Evolutionary conservation across 768 basidiomycete species (phyloP), one percentile per base, ranked within the genome.

Genomic region (Lyophyllum shimeji): DNA sequence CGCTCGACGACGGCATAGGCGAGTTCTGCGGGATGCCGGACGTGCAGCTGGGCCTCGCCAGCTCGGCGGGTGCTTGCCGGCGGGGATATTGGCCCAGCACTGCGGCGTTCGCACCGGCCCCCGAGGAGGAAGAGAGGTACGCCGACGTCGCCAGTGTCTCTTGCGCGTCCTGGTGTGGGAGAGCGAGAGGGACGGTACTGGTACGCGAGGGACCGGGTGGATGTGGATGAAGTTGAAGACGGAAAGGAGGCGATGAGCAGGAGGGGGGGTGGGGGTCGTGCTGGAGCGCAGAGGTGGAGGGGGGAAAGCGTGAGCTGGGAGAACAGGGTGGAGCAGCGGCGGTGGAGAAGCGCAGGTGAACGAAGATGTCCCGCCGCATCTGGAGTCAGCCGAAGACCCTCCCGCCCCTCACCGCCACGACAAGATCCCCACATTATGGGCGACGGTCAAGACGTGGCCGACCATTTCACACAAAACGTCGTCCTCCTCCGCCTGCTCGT

Each of bases 11-110:
- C 0, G 69, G 66, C 8, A 71, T 69, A 2, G 89, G 90, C 25
- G 87, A 87, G 60, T 98, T 95, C 71, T 74, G 78, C 27, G 71
- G 71, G 58, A 89, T 97, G 86, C 76, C 87, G 55, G 73, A 72
- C 44, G 67, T 74, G 12, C 90, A 87, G 69, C 72, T 74, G 15
- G 70, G 74, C n/a, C n/a, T n/a, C n/a, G n/a, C n/a, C n/a, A n/a
- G 17, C 77, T 75, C 7, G 80, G 82, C 24, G 87, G 86, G 3
- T 79, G 74, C 57, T 67, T 78, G 12, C 75, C 76, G 37, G 72
- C 40, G 74, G 76, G 24, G 72, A 76, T 17, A 73, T 78, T 12
- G 78, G n/a, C n/a, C n/a, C n/a, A n/a, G 79, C n/a, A 18, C n/a
- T 17, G 15, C 74, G 9, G 71, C 79, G 24, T 74, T 82, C 13